Evolutionary conservation across 495 filamentous ascomycete genomes (phyloP).

Genomic region (Penicillium diatomitis): DNA sequence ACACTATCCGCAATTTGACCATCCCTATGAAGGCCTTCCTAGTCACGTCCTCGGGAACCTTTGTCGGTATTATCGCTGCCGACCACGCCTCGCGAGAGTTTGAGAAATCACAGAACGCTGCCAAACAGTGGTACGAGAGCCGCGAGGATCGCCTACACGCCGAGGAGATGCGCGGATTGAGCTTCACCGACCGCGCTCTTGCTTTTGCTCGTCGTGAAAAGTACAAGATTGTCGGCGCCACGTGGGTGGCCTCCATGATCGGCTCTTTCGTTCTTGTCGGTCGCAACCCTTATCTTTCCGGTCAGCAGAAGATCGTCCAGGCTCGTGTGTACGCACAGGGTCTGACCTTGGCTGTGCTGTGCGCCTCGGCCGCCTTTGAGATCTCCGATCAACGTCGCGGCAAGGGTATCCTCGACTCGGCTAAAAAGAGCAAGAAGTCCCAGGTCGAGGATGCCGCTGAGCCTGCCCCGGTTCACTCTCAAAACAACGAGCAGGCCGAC

Average conservation of each 20-base stretch:
- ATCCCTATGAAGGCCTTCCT: conserved; percentile 87
- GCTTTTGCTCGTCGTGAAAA: conserved; percentile 68
- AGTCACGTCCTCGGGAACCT: conserved; percentile 72
- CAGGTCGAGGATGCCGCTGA: conserved; percentile 39
- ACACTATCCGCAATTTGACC: conserved; percentile 67
- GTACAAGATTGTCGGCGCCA: conserved; percentile 78
- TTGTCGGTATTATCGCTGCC: conserved; percentile 74
- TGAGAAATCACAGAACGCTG: conserved; percentile 60
- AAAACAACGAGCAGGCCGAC: conserved; percentile 62
- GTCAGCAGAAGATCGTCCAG: conserved; percentile 88
- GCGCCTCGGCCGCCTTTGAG: conserved; percentile 85
- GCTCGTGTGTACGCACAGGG: conserved; percentile 98
- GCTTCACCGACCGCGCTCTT: conserved; percentile 43
- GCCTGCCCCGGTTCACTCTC: conserved; percentile 61
- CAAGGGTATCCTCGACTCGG: conserved; percentile 42
- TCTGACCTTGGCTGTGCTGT: conserved; percentile 77
- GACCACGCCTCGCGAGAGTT: conserved; percentile 68
- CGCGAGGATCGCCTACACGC: conserved; percentile 43
- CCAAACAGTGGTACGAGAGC: conserved; percentile 56
- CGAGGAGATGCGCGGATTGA: conserved; percentile 39
- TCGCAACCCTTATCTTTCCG: conserved; percentile 65
- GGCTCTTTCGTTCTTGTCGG: conserved; percentile 67
- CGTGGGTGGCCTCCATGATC: conserved; percentile 79
- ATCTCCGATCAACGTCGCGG: conserved; percentile 69
- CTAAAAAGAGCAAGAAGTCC: conserved; percentile 58